Evolutionary conservation across 1,284 basidiomycete genomes (phyloP), one percentile per base, ranked within the genome.

Genomic region (Cronartium quercuum): DNA sequence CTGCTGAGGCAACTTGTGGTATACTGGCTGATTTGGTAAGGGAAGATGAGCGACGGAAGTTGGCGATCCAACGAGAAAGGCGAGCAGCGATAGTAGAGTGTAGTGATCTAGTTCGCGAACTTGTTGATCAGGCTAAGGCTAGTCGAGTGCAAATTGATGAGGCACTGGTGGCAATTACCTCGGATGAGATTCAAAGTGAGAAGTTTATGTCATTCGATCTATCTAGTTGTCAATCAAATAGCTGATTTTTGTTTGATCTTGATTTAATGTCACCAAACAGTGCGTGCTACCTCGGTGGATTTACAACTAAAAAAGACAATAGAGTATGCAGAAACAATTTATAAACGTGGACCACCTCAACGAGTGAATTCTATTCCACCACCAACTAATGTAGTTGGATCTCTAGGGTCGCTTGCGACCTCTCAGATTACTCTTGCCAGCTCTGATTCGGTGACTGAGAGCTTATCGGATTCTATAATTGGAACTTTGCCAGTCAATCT

Each of bases 41-140:
- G 78, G 76, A 79, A 78, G 60, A 76, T 7, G 76, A 85, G 86
- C 42, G 84, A 89, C 47, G 83, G 94, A 44, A 84, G 85, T 40
- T 83, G 85, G 67, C 81, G 88, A 77, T 86, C 90, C 65, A 84
- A 87, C 24, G 87, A 86, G 0, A 84, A 84, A n/a, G 88, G 90
- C 75, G 85, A 86, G 21, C 83, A 83, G 21, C 82, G 92, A 79
- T 88, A 24, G 84, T 94, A 7, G 82, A 78, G 1, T 82, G 92
- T 60, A 92, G 91, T 79, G 92, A 95, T 80, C 83, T 85, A 55
- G 82, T 94, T 12, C 87, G 86, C 4, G 81, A 82, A 0, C 82
- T 88, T 35, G 74, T 84, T 41, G 80, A 81, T 2, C 75, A 79
- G 42, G 80, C 81, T 35, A 76, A 77, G 60, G 62, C 78, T 0